Percentiles rank a stretch among this genome's conserved stretches.
Conservation (phyloP, 2,329 filamentous ascomycete genomes). For the Xylariales sp. region DNA sequence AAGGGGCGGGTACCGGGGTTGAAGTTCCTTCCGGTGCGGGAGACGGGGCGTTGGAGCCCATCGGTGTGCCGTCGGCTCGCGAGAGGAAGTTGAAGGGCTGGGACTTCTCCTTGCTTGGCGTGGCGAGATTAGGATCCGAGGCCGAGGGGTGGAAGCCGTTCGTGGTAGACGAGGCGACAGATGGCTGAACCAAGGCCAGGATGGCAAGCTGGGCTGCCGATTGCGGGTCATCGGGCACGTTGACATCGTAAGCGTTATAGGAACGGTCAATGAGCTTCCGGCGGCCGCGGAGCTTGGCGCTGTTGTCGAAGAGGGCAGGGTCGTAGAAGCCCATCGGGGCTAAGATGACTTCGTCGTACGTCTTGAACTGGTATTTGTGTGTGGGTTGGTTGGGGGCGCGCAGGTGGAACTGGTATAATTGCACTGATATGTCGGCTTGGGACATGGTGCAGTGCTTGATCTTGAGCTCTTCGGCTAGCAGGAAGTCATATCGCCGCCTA, state of each 20-base stretch:
- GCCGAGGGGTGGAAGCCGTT: constrained; percentile 37
- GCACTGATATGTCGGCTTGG: constrained; percentile 83
- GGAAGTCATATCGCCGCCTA: constrained; percentile 81
- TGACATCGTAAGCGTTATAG: constrained; percentile 88
- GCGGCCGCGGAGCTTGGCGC: constrained; percentile 71
- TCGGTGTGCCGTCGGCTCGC: constrained; percentile 72
- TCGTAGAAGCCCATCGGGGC: constrained; percentile 93
- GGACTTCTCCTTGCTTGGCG: constrained; percentile 57
- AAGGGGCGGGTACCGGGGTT: constrained; percentile 59
- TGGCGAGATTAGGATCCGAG: constrained; percentile 46
- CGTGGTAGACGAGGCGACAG: constrained; percentile 38
- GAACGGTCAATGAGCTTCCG: constrained; percentile 81
- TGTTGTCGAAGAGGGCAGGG: constrained; percentile 80
- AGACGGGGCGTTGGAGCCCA: constrained; percentile 80
- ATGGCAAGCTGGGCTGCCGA: constrained; percentile 77
- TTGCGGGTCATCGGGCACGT: constrained; percentile 79
- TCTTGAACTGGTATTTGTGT: constrained; percentile 91
- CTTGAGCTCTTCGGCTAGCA: constrained; percentile 93
- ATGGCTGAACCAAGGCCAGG: constrained; percentile 55
- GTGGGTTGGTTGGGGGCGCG: constrained; percentile 85
- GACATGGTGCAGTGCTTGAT: constrained; percentile 88
- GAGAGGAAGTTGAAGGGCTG: constrained; percentile 67
- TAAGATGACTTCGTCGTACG: constrained; percentile 93
- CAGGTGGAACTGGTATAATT: constrained; percentile 85
- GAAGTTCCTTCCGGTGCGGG: constrained; percentile 73